Base-by-base conservation (phyloP, 306 rosid genomes). In the Pyrus communis region DNA sequence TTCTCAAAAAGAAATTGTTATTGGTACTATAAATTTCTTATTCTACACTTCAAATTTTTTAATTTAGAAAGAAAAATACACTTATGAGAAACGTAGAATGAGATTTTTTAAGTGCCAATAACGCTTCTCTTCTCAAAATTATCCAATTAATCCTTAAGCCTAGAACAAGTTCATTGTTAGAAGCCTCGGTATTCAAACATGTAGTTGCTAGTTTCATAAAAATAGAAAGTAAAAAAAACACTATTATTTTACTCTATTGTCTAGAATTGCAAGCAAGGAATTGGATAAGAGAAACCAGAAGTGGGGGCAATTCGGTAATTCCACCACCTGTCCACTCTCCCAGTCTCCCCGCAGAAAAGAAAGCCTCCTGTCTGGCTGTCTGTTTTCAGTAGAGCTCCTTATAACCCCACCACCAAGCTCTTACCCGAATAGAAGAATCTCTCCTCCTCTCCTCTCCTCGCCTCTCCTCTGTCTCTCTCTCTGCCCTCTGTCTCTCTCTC, bases 361-460 rank as follows among this genome's bases (percentile, higher is more conserved):
- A 72, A 79, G 55, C 68, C 65, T 57, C 76, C 78, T 10, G 70
- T 84, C 86, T 74, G 38, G 74, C 78, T 10, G 70, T 84, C 86
- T 74, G 42, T 38, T 77, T 80, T 73, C 82, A 63, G 9, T 77
- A 55, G 6, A 73, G 75, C 89, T 86, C 84, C 80, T 85, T 87
- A 87, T 84, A 89, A 91, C 78, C 84, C 85, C 86, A 75, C 84
- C 87, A 75, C 81, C 85, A 79, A 78, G 86, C 80, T 69, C 87
- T 82, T 72, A 80, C 68, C 78, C 87, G 76, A 76, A 57, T 27
- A 65, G 83, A 78, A 81, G 89, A 86, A 71, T 85, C 85, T 64
- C 70, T 40, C 15, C 49, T 43, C 19, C 17, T 12, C 51, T 15
- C 54, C 15, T 15, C 17, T 17, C 5, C 54, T 0, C 19, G 73